phyloP scores from a whole-genome alignment of 805 yeast species.

The Candida maris region DNA sequence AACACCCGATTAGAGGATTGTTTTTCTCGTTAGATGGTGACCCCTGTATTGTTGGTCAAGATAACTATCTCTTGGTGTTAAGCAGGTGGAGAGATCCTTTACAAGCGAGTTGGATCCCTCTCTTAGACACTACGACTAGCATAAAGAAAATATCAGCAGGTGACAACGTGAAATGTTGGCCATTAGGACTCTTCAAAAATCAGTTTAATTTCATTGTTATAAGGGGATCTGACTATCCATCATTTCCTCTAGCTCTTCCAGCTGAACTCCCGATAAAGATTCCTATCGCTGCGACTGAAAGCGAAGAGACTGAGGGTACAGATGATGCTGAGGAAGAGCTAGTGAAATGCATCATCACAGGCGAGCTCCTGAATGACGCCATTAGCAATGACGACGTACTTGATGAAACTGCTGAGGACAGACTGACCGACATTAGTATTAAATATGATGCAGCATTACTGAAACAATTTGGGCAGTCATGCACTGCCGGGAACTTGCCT shows the following conservation, averaged over 20 bases:
- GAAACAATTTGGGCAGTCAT: conserved; percentile 68
- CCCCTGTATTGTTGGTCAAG: conserved; percentile 82
- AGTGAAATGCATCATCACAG: conserved; percentile 56
- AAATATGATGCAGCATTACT: conserved; percentile 74
- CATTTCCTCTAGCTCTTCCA: conserved; percentile 81
- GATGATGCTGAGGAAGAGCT: conserved; percentile 65
- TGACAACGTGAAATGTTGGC: conserved; percentile 75
- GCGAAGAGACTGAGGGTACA: conserved; percentile 33
- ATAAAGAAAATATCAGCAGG: conserved; percentile 52
- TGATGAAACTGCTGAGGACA: conserved; percentile 39
- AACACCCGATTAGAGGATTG: conserved; percentile 51
- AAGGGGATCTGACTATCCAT: conserved; percentile 70
- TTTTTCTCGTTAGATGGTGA: conserved; percentile 88
- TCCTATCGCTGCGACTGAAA: conserved; percentile 46
- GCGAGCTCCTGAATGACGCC: conserved; percentile 60
- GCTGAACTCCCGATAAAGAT: conserved; percentile 68
- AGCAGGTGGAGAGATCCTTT: conserved; percentile 72
- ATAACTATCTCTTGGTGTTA: conserved; percentile 66
- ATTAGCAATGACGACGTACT: conserved; percentile 37
- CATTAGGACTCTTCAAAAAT: conserved; percentile 71
- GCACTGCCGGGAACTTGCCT: conserved; percentile 58
- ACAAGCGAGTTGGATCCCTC: conserved; percentile 85
- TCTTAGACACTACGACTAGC: conserved; percentile 58
- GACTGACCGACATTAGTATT: conserved; percentile 49
- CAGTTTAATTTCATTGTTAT: conserved; percentile 70